These are phyloP conservation scores for Amylostereum areolatum DNA, from an alignment of 1,284 basidiomycete genomes.

Conservation along the genomic window DNA sequence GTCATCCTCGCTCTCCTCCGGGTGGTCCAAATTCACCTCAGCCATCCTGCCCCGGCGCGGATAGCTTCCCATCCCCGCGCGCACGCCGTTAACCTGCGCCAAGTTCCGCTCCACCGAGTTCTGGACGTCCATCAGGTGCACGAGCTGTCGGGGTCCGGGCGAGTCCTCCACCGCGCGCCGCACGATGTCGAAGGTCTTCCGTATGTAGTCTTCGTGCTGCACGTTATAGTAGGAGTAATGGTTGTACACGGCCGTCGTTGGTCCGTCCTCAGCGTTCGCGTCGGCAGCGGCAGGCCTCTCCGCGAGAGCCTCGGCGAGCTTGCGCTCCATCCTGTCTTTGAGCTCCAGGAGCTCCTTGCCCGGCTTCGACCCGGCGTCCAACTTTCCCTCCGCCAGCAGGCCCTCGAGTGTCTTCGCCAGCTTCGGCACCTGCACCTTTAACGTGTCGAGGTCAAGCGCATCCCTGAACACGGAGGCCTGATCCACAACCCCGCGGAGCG, in stretches of 20 bases:
- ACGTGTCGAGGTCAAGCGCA: too few relatives aligned
- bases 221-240: too few relatives aligned
- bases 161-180: constrained; percentile 15
- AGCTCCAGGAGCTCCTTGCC: constrained; percentile 28
- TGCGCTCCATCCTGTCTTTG: constrained; percentile 24
- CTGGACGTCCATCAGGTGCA: constrained; percentile 42
- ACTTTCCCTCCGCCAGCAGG: constrained; percentile 26
- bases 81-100: constrained; percentile 1
- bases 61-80: too few relatives aligned
- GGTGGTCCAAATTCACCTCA: too few relatives aligned
- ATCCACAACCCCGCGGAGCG: too few relatives aligned
- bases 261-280: not conserved
- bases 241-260: constrained; percentile 3
- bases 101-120: constrained; percentile 28
- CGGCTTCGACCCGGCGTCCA: constrained; percentile 26
- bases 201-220: not conserved
- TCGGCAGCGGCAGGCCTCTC: constrained; percentile 13
- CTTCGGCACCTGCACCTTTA: too few relatives aligned
- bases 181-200: constrained; percentile 19
- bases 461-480: too few relatives aligned
- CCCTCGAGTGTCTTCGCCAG: constrained; percentile 23
- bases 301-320: not conserved
- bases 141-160: constrained; percentile 24
- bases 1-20: too few relatives aligned
- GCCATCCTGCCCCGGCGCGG: too few relatives aligned